Base-by-base conservation (phyloP, 2,329 filamentous ascomycete species). In the Xylaria sp. region DNA sequence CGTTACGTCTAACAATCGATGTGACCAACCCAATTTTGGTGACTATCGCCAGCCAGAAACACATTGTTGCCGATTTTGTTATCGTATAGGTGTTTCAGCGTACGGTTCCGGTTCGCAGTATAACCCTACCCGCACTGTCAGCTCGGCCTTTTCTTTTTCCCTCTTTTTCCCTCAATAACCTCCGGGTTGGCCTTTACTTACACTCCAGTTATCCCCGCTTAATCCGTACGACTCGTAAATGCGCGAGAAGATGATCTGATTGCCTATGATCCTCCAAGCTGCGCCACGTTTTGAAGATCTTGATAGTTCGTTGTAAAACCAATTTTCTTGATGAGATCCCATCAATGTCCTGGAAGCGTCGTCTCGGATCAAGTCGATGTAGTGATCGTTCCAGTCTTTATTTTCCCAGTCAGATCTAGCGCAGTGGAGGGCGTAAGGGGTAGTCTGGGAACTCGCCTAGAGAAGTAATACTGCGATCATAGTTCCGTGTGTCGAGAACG, bases 1-100 rank as follows among this genome's bases (percentile, higher is more conserved):
- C 2, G 27, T 11, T 48, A 13, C n/a, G 33, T 15, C 9, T n/a
- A 1, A 48, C 7, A 17, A 15, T 27, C n/a, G 8, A 52, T 19
- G 33, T 25, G 31, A 56, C 66, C 54, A 35, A 84, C 85, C 85
- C 89, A 91, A 51, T 85, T 86, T 21, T 83, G 83, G 71, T 92
- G 90, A 38, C 81, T 85, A 71, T 92, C 90, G 11, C 90, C 90
- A 0, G 89, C 83, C 23, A 93, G 82, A 69, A 92, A 86, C 67
- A 92, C 85, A 70, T 88, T 92, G 78, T 93, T 92, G 57, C 79
- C 79, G 66, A 92, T 91, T 19, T 87, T 81, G 73, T 91, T 86
- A 55, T 86, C 80, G 68, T 88, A 89, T 8, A 92, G 76, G 56
- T 86, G 84, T 68, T 86, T 77, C 10, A 91, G 78, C 0, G 90